Conservation (phyloP, 257 asterid species). For the Solanum pennellii region DNA sequence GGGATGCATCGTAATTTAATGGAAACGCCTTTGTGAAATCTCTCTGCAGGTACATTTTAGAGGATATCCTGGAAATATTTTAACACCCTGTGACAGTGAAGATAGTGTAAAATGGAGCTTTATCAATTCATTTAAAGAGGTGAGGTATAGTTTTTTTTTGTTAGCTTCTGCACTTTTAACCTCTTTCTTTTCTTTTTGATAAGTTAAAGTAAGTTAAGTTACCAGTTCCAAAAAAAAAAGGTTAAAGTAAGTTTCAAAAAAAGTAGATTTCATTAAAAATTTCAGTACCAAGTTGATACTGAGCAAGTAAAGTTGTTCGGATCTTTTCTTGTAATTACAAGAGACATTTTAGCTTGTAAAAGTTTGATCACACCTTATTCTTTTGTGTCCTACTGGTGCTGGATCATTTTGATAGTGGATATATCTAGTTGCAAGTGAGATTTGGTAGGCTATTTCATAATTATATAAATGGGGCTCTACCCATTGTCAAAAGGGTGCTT, state of each 20-base stretch:
- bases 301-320: background rate
- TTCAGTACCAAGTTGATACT: background rate
- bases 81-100: conserved; percentile 93
- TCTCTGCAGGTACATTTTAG: conserved; percentile 84
- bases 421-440: background rate
- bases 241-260: background rate
- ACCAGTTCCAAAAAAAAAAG: background rate
- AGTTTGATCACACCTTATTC: background rate
- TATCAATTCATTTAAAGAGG: conserved; percentile 94
- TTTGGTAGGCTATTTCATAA: background rate
- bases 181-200: background rate
- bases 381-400: background rate
- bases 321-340: background rate
- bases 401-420: background rate
- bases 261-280: background rate
- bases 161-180: background rate
- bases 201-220: background rate
- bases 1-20: background rate
- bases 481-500: no score
- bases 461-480: no score
- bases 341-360: background rate
- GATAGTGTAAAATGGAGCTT: conserved; percentile 92
- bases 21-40: background rate
- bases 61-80: conserved; percentile 71
- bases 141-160: conserved; percentile 26